A percentile compares a stretch with the other conserved stretches of the same genome.
phyloP scores from a whole-genome alignment of 257 asterid species.

The Orobanche coerulescens region DNA sequence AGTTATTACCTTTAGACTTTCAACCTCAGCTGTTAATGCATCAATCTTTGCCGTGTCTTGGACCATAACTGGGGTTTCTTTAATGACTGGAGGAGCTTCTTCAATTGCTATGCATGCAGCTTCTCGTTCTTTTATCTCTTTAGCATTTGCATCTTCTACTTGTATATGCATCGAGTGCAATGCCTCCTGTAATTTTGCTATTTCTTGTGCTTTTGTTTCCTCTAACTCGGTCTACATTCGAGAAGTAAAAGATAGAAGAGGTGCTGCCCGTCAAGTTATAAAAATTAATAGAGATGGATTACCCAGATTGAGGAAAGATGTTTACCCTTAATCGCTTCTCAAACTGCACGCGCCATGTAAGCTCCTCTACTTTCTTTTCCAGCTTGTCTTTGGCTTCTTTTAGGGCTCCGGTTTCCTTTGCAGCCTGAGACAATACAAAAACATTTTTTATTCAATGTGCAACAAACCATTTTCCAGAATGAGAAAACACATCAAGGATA shows the following conservation, averaged over 20 bases:
- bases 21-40: conserved; percentile 73
- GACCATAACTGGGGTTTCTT: conserved; percentile 92
- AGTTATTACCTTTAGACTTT: conserved; percentile 60
- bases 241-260: conserved; percentile 26
- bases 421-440: conserved; percentile 48
- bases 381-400: conserved; percentile 95
- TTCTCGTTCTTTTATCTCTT: conserved; percentile 75
- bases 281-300: conserved; percentile 8
- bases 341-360: conserved; percentile 95
- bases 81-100: conserved; percentile 95
- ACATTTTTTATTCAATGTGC: conserved; percentile 17
- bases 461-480: conserved; percentile 10
- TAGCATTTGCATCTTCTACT: conserved; percentile 89
- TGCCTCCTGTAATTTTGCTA: conserved; percentile 74
- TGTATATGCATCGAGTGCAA: conserved; percentile 65
- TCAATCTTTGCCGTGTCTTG: conserved; percentile 83
- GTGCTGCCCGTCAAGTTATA: conserved; percentile 19
- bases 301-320: conserved; percentile 13
- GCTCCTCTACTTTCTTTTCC: conserved; percentile 98
- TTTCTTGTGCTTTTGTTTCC: conserved; percentile 89
- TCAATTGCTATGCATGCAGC: conserved; percentile 87
- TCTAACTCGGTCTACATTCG: conserved; percentile 80
- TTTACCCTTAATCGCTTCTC: conserved; percentile 90
- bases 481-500: conserved; percentile 23
- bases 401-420: conserved; percentile 96